These are phyloP conservation scores for Scleroderma bovista DNA, from an alignment of 768 basidiomycete genomes.

Conservation along the genomic window DNA sequence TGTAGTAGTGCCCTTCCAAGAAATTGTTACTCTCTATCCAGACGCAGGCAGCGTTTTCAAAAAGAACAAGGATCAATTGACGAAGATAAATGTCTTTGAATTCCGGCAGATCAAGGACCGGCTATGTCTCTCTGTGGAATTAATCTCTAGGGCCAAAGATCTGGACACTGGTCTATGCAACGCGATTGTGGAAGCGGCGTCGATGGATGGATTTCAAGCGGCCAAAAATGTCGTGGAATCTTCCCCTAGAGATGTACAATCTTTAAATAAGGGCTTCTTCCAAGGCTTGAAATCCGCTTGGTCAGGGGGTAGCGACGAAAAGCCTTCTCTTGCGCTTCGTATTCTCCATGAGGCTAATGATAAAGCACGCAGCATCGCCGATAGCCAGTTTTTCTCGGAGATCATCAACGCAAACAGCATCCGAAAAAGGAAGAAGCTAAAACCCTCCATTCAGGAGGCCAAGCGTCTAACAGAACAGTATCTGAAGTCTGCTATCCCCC, in stretches of 20 bases:
- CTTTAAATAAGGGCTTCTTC: background rate
- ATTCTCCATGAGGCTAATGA: slow-evolving; percentile 2
- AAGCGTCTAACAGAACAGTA: background rate
- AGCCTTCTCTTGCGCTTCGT: background rate
- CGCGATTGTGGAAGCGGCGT: slow-evolving; percentile 1
- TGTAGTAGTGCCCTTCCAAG: slow-evolving; percentile 8
- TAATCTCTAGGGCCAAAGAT: background rate
- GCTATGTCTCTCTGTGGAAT: slow-evolving; percentile 7
- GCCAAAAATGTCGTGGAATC: background rate
- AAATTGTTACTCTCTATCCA: slow-evolving; percentile 8
- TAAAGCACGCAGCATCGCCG: slow-evolving; percentile 1
- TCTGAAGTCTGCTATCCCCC: background rate
- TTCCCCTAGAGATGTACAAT: background rate
- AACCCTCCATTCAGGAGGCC: background rate
- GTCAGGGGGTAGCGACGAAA: background rate
- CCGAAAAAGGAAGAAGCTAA: background rate
- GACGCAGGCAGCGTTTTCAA: slow-evolving; percentile 2
- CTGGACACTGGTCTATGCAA: background rate
- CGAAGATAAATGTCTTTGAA: slow-evolving; percentile 5
- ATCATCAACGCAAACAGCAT: slow-evolving; percentile 3
- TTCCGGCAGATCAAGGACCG: slow-evolving; percentile 13
- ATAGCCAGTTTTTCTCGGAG: slow-evolving; percentile 11
- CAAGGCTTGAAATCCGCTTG: background rate
- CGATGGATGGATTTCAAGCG: background rate
- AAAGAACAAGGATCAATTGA: background rate